A percentile compares a stretch with the other conserved stretches of the same genome.
These are phyloP conservation scores for Scleroderma citrinum DNA, from an alignment of 768 basidiomycete genomes.

Conservation along the genomic window DNA sequence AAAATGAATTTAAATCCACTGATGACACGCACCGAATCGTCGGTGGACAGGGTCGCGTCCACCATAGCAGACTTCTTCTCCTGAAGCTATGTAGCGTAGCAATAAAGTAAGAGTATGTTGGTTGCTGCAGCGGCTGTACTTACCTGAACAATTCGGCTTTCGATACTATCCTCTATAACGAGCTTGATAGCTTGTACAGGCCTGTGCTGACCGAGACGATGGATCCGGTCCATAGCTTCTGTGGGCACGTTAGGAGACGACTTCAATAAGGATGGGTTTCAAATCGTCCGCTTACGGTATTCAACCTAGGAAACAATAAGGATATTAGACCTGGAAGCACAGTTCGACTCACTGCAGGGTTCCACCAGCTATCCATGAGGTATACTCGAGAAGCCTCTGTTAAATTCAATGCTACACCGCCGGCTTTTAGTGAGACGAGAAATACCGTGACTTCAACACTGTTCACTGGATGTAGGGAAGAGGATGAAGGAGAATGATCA, in stretches of 20 bases:
- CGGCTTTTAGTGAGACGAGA: constrained; percentile 92
- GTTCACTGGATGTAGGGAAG: constrained; percentile 52
- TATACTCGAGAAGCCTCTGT: constrained; percentile 92
- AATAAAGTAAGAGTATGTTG: not conserved
- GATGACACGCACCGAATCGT: constrained; percentile 57
- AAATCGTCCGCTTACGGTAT: constrained; percentile 54
- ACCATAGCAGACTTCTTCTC: constrained; percentile 98
- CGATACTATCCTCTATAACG: too few species aligned
- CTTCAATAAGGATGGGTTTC: too few species aligned
- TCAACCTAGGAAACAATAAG: constrained; percentile 44
- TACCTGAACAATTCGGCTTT: too few species aligned
- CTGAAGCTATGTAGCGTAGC: constrained; percentile 51
- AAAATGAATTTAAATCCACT: constrained; percentile 2
- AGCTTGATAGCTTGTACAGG: too few species aligned
- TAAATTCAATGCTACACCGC: constrained; percentile 86
- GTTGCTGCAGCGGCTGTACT: too few species aligned
- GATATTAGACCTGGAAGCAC: not conserved
- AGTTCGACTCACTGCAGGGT: constrained; percentile 65
- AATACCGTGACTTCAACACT: constrained; percentile 96
- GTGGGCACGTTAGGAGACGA: too few species aligned
- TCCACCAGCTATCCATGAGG: constrained; percentile 99
- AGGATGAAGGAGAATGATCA: not conserved
- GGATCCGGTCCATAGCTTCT: too few species aligned
- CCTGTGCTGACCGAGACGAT: too few species aligned
- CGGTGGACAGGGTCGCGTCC: constrained; percentile 76